phyloP scores from a whole-genome alignment of 2,329 filamentous ascomycete species.

The Thielaviopsis populi region DNA sequence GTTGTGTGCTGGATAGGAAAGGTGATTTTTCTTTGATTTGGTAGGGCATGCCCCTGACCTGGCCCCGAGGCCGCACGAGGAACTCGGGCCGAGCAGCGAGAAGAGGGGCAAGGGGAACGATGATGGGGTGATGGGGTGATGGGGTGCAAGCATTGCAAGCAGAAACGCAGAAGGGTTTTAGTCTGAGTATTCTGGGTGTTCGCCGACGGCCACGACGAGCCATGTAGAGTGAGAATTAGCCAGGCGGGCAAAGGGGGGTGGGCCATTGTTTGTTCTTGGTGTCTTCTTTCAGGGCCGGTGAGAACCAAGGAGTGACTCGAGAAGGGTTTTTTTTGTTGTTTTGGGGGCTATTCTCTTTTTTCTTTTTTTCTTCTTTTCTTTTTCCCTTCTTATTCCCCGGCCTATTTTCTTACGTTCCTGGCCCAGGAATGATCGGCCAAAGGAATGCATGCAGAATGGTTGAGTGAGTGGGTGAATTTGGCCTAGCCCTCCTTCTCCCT shows the following conservation, averaged over 20 bases:
- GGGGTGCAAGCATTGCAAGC: too few relatives aligned
- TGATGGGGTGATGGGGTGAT: too few relatives aligned
- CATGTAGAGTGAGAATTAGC: background rate
- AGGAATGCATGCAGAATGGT: background rate
- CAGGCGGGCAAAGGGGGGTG: background rate
- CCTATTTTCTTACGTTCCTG: conserved; percentile 5
- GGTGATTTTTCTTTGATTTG: too few relatives aligned
- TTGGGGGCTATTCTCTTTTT: background rate
- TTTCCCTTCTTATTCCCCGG: background rate
- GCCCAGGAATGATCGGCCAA: background rate
- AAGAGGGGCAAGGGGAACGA: too few relatives aligned
- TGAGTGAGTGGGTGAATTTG: too few relatives aligned
- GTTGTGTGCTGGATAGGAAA: too few relatives aligned
- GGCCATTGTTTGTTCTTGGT: background rate
- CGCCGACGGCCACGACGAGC: background rate
- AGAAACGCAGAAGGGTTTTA: too few relatives aligned
- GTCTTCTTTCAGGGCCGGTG: background rate
- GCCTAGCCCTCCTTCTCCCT: too few relatives aligned
- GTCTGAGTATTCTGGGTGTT: too few relatives aligned
- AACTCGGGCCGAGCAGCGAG: background rate
- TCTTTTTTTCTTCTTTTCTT: background rate
- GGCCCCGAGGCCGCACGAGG: too few relatives aligned
- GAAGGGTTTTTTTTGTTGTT: background rate
- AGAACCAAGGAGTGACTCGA: too few relatives aligned
- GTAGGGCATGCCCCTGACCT: too few relatives aligned